Percentiles rank a stretch among this genome's conserved stretches.
These are phyloP conservation scores for Apiosordaria backusii DNA, from an alignment of 495 filamentous ascomycete genomes.

Conservation along the genomic window DNA sequence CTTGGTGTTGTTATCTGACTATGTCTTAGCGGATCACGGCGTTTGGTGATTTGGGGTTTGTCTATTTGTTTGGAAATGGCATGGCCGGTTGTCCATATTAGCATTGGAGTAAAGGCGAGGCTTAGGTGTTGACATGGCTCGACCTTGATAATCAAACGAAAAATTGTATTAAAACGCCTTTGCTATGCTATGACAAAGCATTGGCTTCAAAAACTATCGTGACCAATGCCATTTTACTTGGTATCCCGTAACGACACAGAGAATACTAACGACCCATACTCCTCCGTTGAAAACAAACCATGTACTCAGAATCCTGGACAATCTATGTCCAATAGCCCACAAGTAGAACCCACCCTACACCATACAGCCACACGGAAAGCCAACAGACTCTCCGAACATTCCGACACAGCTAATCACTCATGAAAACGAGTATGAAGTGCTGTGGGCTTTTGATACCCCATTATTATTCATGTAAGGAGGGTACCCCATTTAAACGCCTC, in stretches of 20 bases:
- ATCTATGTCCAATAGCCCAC: neutral
- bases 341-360: neutral
- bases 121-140: neutral
- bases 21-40: neutral
- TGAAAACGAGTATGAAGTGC: neutral
- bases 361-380: neutral
- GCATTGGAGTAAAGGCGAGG: neutral
- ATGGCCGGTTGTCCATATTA: neutral
- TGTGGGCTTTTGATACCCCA: neutral
- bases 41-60: neutral
- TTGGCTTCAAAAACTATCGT: neutral
- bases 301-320: neutral
- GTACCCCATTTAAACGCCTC: conserved; percentile 1
- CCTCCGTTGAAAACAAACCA: neutral
- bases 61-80: neutral
- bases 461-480: neutral
- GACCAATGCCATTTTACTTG: neutral
- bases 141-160: neutral
- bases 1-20: neutral
- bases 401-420: neutral
- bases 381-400: neutral
- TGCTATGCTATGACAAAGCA: neutral
- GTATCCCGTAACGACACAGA: neutral
- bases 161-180: neutral
- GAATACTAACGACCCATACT: neutral